These are phyloP conservation scores for Suillus bovinus DNA, from an alignment of 768 basidiomycete genomes.

Conservation along the genomic window DNA sequence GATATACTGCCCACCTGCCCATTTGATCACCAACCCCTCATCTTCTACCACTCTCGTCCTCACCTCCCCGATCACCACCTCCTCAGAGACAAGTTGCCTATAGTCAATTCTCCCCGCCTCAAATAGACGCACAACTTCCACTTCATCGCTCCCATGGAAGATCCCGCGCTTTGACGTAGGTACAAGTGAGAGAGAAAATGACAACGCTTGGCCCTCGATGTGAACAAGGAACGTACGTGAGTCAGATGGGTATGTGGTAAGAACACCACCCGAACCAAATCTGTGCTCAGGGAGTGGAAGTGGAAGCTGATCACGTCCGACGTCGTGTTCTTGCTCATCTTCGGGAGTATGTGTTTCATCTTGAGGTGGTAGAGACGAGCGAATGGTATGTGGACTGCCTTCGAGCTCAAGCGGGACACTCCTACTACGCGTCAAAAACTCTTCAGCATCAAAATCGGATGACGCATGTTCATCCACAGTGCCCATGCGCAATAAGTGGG, in stretches of 20 bases:
- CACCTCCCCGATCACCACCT: constrained; percentile 17
- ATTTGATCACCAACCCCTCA: constrained; percentile 70
- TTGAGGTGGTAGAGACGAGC: constrained; percentile 20
- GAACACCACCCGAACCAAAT: constrained; percentile 53
- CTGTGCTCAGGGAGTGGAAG: background rate
- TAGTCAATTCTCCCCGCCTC: constrained; percentile 64
- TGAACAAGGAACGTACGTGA: constrained; percentile 63
- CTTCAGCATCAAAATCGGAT: constrained; percentile 20
- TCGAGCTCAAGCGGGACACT: constrained; percentile 59
- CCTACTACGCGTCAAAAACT: constrained; percentile 45
- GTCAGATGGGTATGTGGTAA: constrained; percentile 61
- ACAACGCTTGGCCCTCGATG: constrained; percentile 56
- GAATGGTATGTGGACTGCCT: constrained; percentile 39
- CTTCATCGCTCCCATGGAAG: constrained; percentile 43
- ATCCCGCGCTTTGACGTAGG: constrained; percentile 26
- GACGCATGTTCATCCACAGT: constrained; percentile 10
- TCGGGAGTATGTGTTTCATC: constrained; percentile 29
- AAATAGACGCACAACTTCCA: constrained; percentile 59
- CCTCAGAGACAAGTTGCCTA: constrained; percentile 63
- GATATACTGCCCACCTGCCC: constrained; percentile 73
- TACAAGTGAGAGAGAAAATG: constrained; percentile 77
- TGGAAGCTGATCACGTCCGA: constrained; percentile 17
- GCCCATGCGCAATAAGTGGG: constrained; percentile 11
- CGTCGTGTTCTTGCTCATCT: constrained; percentile 23
- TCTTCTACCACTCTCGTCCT: constrained; percentile 50